Base-by-base conservation (phyloP, 2,329 filamentous ascomycete species). In the Setomelanomma holmii region DNA sequence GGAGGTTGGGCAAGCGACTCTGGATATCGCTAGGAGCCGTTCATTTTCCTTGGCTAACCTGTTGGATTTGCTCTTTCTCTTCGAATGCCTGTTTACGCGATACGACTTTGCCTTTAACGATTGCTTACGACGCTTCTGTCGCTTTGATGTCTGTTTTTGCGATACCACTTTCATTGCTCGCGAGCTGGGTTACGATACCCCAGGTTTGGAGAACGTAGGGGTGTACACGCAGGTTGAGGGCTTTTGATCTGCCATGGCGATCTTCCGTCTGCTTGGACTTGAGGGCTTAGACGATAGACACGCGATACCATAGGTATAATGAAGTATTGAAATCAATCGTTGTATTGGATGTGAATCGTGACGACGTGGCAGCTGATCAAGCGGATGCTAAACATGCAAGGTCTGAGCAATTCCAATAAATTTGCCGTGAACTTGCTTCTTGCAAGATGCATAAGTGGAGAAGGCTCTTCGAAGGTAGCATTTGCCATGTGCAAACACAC, bases 1-100 rank as follows among this genome's bases (percentile, higher is more conserved):
- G 60, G 63, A n/a, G 69, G 70, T 22, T 74, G 72, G 72, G 66
- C 66, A 14, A 74, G 72, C 55, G 72, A 74, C 55, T 72, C 52
- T 30, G 46, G 40, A 11, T 49, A 43, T 21, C 46, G 23, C 22
- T 49, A 49, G 35, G 5, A 5, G 21, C 19, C 12, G 12, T 39
- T 17, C 24, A n/a, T 19, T 19, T 38, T 38, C 16, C n/a, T 45
- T 36, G 12, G 4, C 21, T 22, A 24, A 16, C 22, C 20, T n/a
- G 11, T 16, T 19, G 17, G 20, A 35, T 20, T 14, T 21, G 14
- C 11, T 34, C 11, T 27, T 22, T 17, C 16, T 33, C 27, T 27
- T 17, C 16, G 36, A n/a, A 30, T 41, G 27, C 40, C 45, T 6
- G 23, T 22, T 45, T n/a, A 55, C 38, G 51, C 44, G 8, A 51